Evolutionary conservation across 2,329 filamentous ascomycete species (phyloP).

Genomic region (Tolypocladium inflatum): DNA sequence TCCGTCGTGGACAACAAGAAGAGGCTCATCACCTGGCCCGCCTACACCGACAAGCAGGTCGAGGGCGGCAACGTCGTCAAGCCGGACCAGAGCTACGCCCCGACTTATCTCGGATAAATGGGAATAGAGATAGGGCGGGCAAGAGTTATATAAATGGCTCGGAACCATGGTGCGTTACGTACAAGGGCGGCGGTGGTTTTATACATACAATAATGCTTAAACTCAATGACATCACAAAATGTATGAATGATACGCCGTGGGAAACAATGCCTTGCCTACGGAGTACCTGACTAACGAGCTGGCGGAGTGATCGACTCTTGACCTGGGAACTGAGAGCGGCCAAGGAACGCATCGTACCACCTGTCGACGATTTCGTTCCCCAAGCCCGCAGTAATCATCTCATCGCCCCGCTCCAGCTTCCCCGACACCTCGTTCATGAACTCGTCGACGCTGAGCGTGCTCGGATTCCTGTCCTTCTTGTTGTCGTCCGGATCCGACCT

Average conservation of each 20-base stretch:
- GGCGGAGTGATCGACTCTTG: neutral
- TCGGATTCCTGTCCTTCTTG: conserved; percentile 43
- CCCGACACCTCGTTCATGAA: conserved; percentile 38
- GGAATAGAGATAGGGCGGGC: neutral
- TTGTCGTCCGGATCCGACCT: conserved; percentile 46
- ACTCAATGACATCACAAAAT: neutral
- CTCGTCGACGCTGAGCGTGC: conserved; percentile 36
- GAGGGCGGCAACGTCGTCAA: conserved; percentile 31
- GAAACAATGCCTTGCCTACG: neutral
- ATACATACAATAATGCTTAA: neutral
- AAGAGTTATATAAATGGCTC: neutral
- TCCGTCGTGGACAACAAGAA: conserved; percentile 34
- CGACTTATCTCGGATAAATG: conserved; percentile 4
- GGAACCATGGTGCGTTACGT: neutral
- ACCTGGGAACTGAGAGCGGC: conserved; percentile 2
- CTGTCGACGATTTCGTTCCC: conserved; percentile 25
- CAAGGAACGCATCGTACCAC: conserved; percentile 33
- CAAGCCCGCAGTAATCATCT: conserved; percentile 38
- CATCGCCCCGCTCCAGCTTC: conserved; percentile 35
- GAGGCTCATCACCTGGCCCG: conserved; percentile 38
- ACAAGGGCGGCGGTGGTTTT: neutral
- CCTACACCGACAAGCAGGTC: conserved; percentile 44
- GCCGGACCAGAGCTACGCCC: conserved; percentile 38
- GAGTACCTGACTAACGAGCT: neutral
- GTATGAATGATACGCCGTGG: neutral